Conservation (phyloP, 179 eudicot genomes). For the Patellifolia procumbens region DNA sequence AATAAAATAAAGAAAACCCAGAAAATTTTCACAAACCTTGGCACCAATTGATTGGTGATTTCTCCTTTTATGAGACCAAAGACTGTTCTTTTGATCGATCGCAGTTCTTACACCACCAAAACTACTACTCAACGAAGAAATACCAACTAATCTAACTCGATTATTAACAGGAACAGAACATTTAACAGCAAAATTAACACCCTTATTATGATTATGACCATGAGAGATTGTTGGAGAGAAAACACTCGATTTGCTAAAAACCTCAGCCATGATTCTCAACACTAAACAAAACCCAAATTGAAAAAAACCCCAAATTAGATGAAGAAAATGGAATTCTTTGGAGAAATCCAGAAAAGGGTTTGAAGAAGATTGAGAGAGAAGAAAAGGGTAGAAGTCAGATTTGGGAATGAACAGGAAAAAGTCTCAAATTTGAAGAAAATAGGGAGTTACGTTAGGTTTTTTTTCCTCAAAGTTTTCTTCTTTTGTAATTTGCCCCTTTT, state of each 20-base stretch:
- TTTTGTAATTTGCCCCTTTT: neutral
- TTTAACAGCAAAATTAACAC: slow-evolving; percentile 10
- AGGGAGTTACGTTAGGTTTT: neutral
- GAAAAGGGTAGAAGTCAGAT: slow-evolving; percentile 32
- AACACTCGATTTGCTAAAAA: slow-evolving; percentile 27
- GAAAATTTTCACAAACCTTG: slow-evolving; percentile 25
- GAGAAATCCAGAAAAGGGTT: slow-evolving; percentile 27
- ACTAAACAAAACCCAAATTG: neutral
- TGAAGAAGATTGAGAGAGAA: slow-evolving; percentile 23
- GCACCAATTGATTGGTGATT: slow-evolving; percentile 26
- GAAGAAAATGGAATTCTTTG: neutral
- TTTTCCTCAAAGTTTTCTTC: neutral
- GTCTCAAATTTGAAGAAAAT: neutral
- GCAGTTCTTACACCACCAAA: slow-evolving; percentile 30
- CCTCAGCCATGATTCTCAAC: slow-evolving; percentile 24
- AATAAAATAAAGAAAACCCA: neutral
- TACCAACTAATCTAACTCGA: slow-evolving; percentile 15
- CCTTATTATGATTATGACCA: slow-evolving; percentile 1
- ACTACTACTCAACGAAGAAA: slow-evolving; percentile 27
- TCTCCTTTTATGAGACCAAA: slow-evolving; percentile 20
- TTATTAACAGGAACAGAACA: slow-evolving; percentile 30
- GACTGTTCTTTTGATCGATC: slow-evolving; percentile 16
- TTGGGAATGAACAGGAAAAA: slow-evolving; percentile 14
- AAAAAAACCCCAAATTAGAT: slow-evolving; percentile 3
- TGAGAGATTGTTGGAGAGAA: slow-evolving; percentile 28